phyloP scores from a whole-genome alignment of 2,329 filamentous ascomycete genomes.

The Talaromyces verruculosus region DNA sequence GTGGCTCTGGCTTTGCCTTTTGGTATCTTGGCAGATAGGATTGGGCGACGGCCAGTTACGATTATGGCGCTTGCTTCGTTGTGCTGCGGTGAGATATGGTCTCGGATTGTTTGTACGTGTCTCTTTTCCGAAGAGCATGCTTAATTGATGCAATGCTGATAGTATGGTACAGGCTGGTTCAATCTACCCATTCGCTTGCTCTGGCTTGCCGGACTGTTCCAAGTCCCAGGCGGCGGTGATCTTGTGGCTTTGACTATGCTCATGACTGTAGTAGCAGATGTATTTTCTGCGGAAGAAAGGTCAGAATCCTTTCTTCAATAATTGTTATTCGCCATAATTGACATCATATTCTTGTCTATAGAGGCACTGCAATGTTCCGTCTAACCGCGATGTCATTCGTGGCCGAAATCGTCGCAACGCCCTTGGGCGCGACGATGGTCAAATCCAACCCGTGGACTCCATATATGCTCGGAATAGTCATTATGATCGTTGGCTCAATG shows the following conservation, averaged over 20 bases:
- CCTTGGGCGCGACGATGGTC: constrained; percentile 11
- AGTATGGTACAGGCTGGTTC: constrained; percentile 10
- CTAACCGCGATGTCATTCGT: not conserved
- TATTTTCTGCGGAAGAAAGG: constrained; percentile 33
- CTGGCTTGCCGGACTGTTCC: constrained; percentile 29
- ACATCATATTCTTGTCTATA: not conserved
- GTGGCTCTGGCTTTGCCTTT: constrained; percentile 33
- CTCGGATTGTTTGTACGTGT: constrained; percentile 31
- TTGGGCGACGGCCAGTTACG: constrained; percentile 31
- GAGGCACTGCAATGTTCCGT: constrained; percentile 10
- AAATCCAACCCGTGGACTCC: constrained; percentile 16
- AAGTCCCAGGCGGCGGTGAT: constrained; percentile 31
- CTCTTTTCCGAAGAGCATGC: too few species aligned
- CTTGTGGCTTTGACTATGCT: constrained; percentile 26
- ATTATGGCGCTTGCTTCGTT: constrained; percentile 27
- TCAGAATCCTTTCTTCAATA: constrained; percentile 12
- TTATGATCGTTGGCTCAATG: not conserved
- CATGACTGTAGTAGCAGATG: constrained; percentile 31
- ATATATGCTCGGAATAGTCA: constrained; percentile 1
- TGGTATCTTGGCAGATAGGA: constrained; percentile 33
- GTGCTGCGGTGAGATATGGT: constrained; percentile 29
- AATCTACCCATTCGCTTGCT: constrained; percentile 30
- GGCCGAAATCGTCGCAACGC: constrained; percentile 14
- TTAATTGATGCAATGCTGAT: constrained; percentile 1
- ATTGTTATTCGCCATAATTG: not conserved